These are phyloP conservation scores for Arthroderma sp. DNA, from an alignment of 2,329 filamentous ascomycete genomes.

Conservation along the genomic window DNA sequence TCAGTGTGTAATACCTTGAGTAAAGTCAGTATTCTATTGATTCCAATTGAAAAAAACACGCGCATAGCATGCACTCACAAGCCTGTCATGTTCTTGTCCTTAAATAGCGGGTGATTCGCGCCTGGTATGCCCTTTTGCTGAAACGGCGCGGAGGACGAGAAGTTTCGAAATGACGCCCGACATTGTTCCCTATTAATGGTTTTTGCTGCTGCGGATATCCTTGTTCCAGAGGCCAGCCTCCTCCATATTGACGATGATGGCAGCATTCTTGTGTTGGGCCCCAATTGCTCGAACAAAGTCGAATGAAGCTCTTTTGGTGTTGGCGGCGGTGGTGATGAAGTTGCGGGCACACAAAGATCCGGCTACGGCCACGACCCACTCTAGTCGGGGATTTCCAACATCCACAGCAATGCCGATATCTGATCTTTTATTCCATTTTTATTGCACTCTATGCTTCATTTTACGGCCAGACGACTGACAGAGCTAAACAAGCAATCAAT, in stretches of 20 bases:
- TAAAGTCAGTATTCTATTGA: constrained; percentile 2
- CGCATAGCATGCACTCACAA: constrained; percentile 28
- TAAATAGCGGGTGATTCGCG: constrained; percentile 15
- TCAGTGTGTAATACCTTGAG: constrained; percentile 49
- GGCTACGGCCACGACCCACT: too few species aligned
- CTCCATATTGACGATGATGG: background rate
- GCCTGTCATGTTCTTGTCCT: constrained; percentile 41
- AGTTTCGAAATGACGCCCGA: constrained; percentile 4
- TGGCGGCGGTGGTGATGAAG: too few species aligned
- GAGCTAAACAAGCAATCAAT: too few species aligned
- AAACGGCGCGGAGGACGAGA: constrained; percentile 3
- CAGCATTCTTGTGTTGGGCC: too few species aligned
- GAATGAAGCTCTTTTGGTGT: too few species aligned
- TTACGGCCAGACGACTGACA: too few species aligned
- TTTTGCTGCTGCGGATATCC: background rate
- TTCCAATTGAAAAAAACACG: constrained; percentile 1
- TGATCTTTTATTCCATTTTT: too few species aligned
- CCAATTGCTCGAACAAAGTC: too few species aligned
- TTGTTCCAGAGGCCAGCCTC: background rate
- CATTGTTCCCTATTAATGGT: background rate
- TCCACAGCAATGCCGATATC: too few species aligned
- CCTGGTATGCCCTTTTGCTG: constrained; percentile 3
- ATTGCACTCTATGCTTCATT: too few species aligned
- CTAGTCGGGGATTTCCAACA: too few species aligned
- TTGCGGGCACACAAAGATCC: too few species aligned